phyloP scores from a whole-genome alignment of 441 rosid species.

The Bruguiera hainesii region DNA sequence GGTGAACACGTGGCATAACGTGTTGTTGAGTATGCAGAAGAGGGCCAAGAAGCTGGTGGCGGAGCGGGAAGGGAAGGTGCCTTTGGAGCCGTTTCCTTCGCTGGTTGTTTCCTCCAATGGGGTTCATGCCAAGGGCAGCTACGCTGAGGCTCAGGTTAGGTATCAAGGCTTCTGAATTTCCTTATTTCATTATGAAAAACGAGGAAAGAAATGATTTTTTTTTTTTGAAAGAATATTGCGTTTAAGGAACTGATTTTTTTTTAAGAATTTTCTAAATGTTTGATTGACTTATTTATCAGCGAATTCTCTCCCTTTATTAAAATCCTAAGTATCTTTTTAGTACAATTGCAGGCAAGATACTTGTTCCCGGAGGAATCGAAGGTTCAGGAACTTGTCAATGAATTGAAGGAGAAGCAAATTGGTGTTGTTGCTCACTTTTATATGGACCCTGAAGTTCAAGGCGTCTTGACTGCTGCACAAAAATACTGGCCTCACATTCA shows the following conservation, averaged over 20 bases:
- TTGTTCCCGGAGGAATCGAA: conserved; percentile 67
- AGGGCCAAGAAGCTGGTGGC: conserved; percentile 65
- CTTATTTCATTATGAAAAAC: too few species aligned
- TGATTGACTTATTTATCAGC: neutral
- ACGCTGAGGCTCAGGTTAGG: conserved; percentile 90
- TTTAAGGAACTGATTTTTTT: too few species aligned
- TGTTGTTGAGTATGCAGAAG: conserved; percentile 86
- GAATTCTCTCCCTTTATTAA: conserved; percentile 4
- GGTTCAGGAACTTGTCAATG: conserved; percentile 63
- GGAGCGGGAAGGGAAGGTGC: conserved; percentile 53
- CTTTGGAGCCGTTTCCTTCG: conserved; percentile 79
- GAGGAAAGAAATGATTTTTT: too few species aligned
- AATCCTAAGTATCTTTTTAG: conserved; percentile 27
- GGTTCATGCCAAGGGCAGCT: conserved; percentile 75
- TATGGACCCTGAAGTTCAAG: conserved; percentile 99
- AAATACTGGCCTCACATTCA: conserved; percentile 89
- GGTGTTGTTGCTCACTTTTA: conserved; percentile 93
- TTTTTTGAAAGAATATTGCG: too few species aligned
- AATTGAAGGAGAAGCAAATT: conserved; percentile 79
- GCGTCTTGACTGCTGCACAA: conserved; percentile 86
- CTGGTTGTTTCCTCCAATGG: conserved; percentile 54
- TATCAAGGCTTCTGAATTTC: neutral
- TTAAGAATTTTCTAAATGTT: neutral
- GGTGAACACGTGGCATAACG: conserved; percentile 90
- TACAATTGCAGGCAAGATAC: conserved; percentile 63